A percentile compares a stretch with the other conserved stretches of the same genome.
These are phyloP conservation scores for Ambrosia trifida DNA, from an alignment of 129 eudicot genomes.

Conservation along the genomic window DNA sequence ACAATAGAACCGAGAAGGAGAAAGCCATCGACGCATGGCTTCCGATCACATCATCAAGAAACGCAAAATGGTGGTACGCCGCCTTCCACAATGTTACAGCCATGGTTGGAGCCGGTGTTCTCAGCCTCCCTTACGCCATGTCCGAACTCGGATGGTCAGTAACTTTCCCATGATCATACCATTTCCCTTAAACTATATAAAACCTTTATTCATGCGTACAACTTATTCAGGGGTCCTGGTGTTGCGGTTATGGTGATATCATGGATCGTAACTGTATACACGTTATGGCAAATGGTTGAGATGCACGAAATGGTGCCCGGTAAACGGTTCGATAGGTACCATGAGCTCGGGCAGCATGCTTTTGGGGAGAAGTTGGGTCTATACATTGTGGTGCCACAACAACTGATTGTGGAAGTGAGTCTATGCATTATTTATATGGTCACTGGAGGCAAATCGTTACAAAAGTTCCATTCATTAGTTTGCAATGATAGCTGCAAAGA, in stretches of 20 bases:
- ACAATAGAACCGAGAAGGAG: constrained; percentile 36
- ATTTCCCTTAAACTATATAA: background rate
- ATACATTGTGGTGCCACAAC: constrained; percentile 55
- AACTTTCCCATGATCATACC: background rate
- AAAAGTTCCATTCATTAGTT: constrained; percentile 39
- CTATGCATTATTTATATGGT: constrained; percentile 61
- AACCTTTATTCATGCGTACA: too few species aligned
- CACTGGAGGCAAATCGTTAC: constrained; percentile 49
- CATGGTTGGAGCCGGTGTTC: constrained; percentile 70
- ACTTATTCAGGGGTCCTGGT: constrained; percentile 55
- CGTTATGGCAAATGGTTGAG: constrained; percentile 66
- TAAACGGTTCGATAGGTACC: constrained; percentile 55
- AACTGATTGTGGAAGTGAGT: constrained; percentile 49
- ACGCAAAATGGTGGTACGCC: constrained; percentile 68
- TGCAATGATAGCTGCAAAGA: constrained; percentile 33
- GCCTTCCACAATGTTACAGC: constrained; percentile 69
- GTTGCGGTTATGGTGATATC: constrained; percentile 45
- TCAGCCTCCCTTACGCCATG: constrained; percentile 70
- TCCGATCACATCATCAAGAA: constrained; percentile 48
- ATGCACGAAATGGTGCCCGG: constrained; percentile 66
- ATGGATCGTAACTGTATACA: constrained; percentile 54
- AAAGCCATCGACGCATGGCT: constrained; percentile 60
- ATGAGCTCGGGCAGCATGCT: constrained; percentile 59
- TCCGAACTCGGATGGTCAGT: constrained; percentile 63
- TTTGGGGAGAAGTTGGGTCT: constrained; percentile 62